Percentiles rank a stretch among this genome's conserved stretches.
phyloP scores from a whole-genome alignment of 2,329 filamentous ascomycete genomes.

The Botrytis pseudocinerea region DNA sequence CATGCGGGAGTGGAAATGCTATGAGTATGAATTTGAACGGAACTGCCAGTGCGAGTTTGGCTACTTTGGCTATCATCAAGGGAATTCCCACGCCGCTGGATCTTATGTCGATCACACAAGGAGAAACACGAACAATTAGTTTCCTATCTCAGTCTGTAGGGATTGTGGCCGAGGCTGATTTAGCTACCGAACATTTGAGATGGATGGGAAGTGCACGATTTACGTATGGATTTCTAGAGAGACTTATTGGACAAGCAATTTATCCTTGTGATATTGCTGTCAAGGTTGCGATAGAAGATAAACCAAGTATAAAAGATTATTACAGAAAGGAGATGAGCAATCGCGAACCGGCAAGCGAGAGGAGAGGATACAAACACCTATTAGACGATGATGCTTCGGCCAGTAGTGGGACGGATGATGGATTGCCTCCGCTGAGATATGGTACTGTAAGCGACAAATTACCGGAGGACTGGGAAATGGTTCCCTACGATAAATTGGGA shows the following conservation, averaged over 20 bases:
- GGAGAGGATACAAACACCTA: conserved; percentile 36
- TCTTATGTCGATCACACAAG: conserved; percentile 84
- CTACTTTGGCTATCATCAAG: conserved; percentile 84
- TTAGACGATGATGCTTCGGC: conserved; percentile 41
- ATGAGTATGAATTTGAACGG: conserved; percentile 90
- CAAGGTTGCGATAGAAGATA: conserved; percentile 77
- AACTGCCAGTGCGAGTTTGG: conserved; percentile 70
- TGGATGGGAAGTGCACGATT: conserved; percentile 93
- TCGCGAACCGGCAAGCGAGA: conserved; percentile 35
- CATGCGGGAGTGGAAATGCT: conserved; percentile 91
- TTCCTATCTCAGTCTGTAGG: conserved; percentile 91
- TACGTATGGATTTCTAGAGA: conserved; percentile 77
- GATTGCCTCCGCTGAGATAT: conserved; percentile 72
- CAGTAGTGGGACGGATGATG: conserved; percentile 43
- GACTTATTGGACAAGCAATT: conserved; percentile 71
- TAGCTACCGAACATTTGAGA: conserved; percentile 85
- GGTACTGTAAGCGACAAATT: conserved; percentile 78
- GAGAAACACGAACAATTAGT: conserved; percentile 70
- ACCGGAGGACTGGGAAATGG: conserved; percentile 73
- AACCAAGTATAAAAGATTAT: conserved; percentile 70
- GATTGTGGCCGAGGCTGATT: conserved; percentile 84
- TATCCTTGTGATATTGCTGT: conserved; percentile 90
- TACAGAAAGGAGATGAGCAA: conserved; percentile 56
- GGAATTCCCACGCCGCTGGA: conserved; percentile 83
- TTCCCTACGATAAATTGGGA: conserved; percentile 75